Conservation (phyloP, 257 asterid species). For the Salvia miltiorrhiza region DNA sequence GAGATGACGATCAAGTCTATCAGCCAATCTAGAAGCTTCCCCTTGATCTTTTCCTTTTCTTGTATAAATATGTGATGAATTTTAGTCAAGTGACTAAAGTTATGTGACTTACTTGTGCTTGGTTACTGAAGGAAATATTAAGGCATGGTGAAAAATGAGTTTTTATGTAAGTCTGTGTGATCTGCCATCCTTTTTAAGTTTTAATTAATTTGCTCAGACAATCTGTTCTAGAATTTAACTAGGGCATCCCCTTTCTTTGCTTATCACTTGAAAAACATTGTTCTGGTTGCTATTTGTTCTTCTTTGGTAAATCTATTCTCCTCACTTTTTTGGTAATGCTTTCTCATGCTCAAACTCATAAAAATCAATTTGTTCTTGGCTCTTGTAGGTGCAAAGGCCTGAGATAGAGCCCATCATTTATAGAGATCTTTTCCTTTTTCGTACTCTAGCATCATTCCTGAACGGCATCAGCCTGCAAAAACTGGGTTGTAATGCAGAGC, state of each 20-base stretch:
- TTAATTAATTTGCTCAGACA: constrained; percentile 6
- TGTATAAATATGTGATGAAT: not conserved
- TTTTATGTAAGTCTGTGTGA: not conserved
- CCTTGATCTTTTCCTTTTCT: not conserved
- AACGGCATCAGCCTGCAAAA: constrained; percentile 93
- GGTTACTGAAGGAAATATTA: not conserved
- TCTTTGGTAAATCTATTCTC: not conserved
- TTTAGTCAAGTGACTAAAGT: not conserved
- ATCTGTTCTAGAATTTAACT: constrained; percentile 16
- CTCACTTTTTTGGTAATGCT: not conserved
- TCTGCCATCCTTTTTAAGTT: constrained; percentile 7
- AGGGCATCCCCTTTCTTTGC: constrained; percentile 10
- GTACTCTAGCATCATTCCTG: constrained; percentile 96
- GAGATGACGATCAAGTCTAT: not conserved
- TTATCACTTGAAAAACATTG: constrained; percentile 7
- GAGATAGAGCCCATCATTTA: constrained; percentile 96
- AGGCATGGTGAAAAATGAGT: not conserved
- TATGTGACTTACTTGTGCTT: not conserved
- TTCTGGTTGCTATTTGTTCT: constrained; percentile 17
- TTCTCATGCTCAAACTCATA: constrained; percentile 11
- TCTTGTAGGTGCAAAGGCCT: constrained; percentile 91
- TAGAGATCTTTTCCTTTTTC: constrained; percentile 95
- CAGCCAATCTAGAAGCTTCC: not conserved
- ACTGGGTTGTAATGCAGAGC: constrained; percentile 96
- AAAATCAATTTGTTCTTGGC: constrained; percentile 16